Evolutionary conservation across 306 rosid genomes (phyloP).

Genomic region (Inga laurina): DNA sequence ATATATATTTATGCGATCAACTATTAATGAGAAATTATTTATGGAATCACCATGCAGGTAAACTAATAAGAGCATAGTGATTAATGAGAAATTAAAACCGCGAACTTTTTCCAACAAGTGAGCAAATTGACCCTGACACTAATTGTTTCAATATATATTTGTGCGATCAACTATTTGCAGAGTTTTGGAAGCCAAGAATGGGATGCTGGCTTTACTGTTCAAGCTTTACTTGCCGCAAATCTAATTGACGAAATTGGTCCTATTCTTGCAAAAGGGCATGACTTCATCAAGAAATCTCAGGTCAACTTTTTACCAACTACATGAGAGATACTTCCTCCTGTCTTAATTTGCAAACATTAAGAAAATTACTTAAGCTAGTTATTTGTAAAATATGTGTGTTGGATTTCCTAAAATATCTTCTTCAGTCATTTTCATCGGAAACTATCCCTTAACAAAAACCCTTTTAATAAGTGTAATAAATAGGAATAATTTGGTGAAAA

Average conservation of each 20-base stretch:
- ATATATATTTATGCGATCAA: no score
- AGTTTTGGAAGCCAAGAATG: conserved; percentile 75
- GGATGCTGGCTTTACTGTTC: conserved; percentile 68
- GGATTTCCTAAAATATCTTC: background rate
- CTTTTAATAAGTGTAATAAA: no score
- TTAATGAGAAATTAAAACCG: no score
- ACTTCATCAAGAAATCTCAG: conserved; percentile 72
- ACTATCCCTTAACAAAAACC: background rate
- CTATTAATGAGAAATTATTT: no score
- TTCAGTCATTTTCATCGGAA: background rate
- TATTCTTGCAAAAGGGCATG: conserved; percentile 55
- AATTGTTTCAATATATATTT: background rate
- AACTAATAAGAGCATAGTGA: background rate
- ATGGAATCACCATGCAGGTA: conserved; percentile 69
- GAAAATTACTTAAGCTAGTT: no score
- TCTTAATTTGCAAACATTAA: no score
- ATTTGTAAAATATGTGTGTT: background rate
- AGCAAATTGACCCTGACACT: no score
- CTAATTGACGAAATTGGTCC: conserved; percentile 55
- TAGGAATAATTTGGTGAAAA: background rate
- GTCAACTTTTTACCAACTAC: conserved; percentile 16
- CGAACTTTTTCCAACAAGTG: no score
- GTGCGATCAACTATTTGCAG: conserved; percentile 15
- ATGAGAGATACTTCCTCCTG: background rate
- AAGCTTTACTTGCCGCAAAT: conserved; percentile 64